Base-by-base conservation (phyloP, 2,329 filamentous ascomycete species). In the Apiospora aurea region DNA sequence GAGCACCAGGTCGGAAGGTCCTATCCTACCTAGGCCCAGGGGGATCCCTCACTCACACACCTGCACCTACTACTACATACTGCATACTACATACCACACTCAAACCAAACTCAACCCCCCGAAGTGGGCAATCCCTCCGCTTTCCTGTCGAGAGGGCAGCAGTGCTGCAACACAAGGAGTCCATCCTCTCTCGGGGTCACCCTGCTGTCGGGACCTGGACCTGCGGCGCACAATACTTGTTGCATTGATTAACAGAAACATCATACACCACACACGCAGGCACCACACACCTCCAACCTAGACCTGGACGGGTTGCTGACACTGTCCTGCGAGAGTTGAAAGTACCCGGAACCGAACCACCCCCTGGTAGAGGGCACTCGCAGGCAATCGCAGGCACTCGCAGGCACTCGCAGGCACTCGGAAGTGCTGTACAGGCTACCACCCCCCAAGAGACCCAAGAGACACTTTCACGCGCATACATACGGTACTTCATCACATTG, bases 221-320 rank as follows among this genome's bases (percentile, higher is more conserved):
- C 67, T 69, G 67, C 26, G 67, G 67, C 67, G 67, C 67, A 69
- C 44, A 69, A 49, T 69, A 69, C 44, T 38, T 34, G 29, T 34
- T 69, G 44, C 67, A 69, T 49, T 49, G 57, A 64, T 64, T 49
- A 46, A 69, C 47, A 34, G 43, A 69, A 46, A 69, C 67, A 46
- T 69, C 67, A 29, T 47, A 46, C 26, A 46, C 44, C 67, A 69
- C 67, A 47, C 38, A 67, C 43, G n/a, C 67, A 44, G 67, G 43
- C 67, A 69, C 44, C 44, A 38, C 67, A 49, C 47, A 14, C 57
- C 57, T 64, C 34, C 21, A 8, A 38, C 29, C 38, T n/a, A n/a
- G 34, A 41, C 34, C n/a, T 21, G 29, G 53, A 26, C 4, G 34
- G 34, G 38, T 61, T 41, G 34, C 57, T 64, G 57, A 64, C 57